A percentile compares a stretch with the other conserved stretches of the same genome.
These are phyloP conservation scores for Spiraea crenata DNA, from an alignment of 331 rosid species.

Conservation along the genomic window DNA sequence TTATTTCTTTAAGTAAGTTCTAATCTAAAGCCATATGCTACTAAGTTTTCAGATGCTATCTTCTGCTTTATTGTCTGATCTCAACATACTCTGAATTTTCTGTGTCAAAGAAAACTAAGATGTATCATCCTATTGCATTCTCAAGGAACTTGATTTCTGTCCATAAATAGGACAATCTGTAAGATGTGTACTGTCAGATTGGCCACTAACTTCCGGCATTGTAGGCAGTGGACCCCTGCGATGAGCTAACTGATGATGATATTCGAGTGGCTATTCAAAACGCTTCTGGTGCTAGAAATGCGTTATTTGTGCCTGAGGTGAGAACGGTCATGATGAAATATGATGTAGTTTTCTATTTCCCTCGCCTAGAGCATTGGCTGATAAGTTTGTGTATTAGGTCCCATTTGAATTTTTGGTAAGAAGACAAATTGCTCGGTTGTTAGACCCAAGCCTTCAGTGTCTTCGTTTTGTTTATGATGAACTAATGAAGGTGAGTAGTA, in stretches of 20 bases:
- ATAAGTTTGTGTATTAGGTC: slow-evolving; percentile 25
- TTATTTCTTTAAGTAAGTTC: neutral
- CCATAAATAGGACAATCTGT: neutral
- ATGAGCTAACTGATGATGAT: slow-evolving; percentile 38
- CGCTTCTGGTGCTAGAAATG: slow-evolving; percentile 45
- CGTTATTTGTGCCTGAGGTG: slow-evolving; percentile 48
- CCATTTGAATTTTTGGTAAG: slow-evolving; percentile 46
- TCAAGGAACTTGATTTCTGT: neutral
- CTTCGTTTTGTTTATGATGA: slow-evolving; percentile 41
- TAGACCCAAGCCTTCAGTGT: slow-evolving; percentile 54
- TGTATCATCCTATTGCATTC: neutral
- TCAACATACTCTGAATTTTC: neutral
- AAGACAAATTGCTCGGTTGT: slow-evolving; percentile 40
- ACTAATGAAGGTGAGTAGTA: slow-evolving; percentile 33
- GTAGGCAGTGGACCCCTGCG: slow-evolving; percentile 50
- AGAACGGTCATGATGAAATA: slow-evolving; percentile 11
- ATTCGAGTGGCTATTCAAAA: slow-evolving; percentile 46
- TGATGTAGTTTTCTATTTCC: slow-evolving; percentile 14
- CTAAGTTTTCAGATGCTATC: neutral
- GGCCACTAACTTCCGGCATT: slow-evolving; percentile 9
- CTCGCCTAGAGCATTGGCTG: neutral
- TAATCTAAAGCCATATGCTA: neutral
- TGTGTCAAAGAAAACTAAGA: neutral
- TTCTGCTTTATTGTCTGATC: neutral
- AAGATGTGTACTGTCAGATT: slow-evolving; percentile 3